These are phyloP conservation scores for Azolla pinnata DNA, from an alignment of 75 land plant species.

Conservation along the genomic window DNA sequence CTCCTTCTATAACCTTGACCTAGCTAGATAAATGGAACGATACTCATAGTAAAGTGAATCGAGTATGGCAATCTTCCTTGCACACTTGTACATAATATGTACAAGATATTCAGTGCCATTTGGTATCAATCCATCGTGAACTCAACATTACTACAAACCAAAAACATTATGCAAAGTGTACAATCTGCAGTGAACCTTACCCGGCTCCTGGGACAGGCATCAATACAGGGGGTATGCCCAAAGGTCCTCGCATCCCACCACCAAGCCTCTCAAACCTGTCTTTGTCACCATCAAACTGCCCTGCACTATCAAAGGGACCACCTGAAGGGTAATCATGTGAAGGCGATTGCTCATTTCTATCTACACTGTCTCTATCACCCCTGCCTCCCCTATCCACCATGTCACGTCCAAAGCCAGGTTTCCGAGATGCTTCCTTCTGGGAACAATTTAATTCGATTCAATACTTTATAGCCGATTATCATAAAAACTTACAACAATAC, in stretches of 20 bases:
- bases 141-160: background rate
- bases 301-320: slow-evolving; percentile 21
- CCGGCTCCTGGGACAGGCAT: slow-evolving; percentile 99
- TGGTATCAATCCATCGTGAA: too few species aligned
- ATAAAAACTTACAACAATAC: background rate
- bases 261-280: slow-evolving; percentile 64
- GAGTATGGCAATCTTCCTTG: too few species aligned
- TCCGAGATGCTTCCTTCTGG: background rate
- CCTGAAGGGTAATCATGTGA: slow-evolving; percentile 31
- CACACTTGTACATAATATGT: too few species aligned
- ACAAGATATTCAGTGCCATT: too few species aligned
- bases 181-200: slow-evolving; percentile 32
- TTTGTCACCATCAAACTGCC: slow-evolving; percentile 50
- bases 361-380: slow-evolving; percentile 44
- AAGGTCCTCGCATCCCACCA: slow-evolving; percentile 55
- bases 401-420: background rate
- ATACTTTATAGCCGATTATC: background rate
- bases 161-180: too few species aligned
- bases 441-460: background rate
- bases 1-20: background rate
- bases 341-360: slow-evolving; percentile 38
- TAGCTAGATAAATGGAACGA: too few species aligned
- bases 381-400: slow-evolving; percentile 38
- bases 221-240: slow-evolving; percentile 65
- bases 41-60: too few species aligned